Base-by-base conservation (phyloP, 2,329 filamentous ascomycete species). In the Tolypocladium tundrense region DNA sequence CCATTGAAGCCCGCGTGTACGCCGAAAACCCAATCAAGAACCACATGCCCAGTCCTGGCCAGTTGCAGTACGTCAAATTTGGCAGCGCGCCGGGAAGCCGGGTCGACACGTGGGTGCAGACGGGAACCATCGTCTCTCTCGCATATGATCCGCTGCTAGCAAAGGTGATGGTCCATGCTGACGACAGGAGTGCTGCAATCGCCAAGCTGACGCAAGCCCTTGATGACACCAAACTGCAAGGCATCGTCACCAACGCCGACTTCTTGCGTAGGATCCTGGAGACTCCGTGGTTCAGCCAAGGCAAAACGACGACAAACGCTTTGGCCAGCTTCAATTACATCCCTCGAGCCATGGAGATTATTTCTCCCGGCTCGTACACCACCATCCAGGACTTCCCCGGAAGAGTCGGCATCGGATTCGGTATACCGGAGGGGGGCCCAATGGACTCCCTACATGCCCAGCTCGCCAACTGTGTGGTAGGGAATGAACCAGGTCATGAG, bases 91-190 rank as follows among this genome's bases (percentile, higher is more conserved):
- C 73, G 0, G 77, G 77, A 3, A 74, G 75, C 16, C 76, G 85
- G 6, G 76, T 87, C 42, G 85, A 87, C 61, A 86, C 82, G 0
- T 87, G 83, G 83, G 77, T 87, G 1, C 75, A 79, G 57, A 78
- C 77, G 1, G 84, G 84, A 7, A 77, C 79, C 2, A 77, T 74
- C 3, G 75, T 87, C 43, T 80, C 80, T 6, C 77, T 83, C 1
- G 75, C 81, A 59, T 86, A 85, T 56, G 81, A 81, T 65, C 80
- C 82, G 0, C 66, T 85, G 5, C 72, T 84, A 57, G 81, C 79
- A 5, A 85, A 85, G 67, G 72, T 83, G 14, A 84, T 87, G 75
- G 77, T 77, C 31, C 79, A 84, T 60, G 73, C 70, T 75, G 45
- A 33, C 8, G 53, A 40, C 2, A 54, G 62, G 54, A 62, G 71